phyloP scores from a whole-genome alignment of 169 alveolate genomes.

The Amoebophrya sp. region DNA sequence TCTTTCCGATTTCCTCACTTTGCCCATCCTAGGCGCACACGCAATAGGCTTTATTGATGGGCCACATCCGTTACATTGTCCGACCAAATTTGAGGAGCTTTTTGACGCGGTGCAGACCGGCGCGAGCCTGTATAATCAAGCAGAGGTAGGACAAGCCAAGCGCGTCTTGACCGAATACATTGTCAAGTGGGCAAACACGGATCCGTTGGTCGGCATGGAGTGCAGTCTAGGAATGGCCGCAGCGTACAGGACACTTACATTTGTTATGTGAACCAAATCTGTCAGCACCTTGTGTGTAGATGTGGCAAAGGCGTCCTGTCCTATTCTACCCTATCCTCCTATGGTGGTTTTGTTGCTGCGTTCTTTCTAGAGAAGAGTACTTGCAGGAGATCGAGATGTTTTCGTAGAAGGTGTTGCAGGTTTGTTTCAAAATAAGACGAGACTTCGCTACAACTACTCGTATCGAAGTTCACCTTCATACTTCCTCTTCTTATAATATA shows the following conservation, averaged over 20 bases:
- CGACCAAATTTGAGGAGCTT: background rate
- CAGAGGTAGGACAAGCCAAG: background rate
- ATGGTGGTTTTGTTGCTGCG: too few species aligned
- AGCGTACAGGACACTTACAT: slow-evolving; percentile 23
- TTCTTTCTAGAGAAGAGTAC: too few species aligned
- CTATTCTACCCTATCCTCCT: too few species aligned
- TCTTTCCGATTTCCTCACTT: background rate
- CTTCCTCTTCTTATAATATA: too few species aligned
- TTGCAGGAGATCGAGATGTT: too few species aligned
- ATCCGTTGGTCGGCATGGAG: slow-evolving; percentile 17
- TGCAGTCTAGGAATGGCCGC: slow-evolving; percentile 27
- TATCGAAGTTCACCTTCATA: too few species aligned
- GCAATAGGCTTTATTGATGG: background rate
- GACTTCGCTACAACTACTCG: too few species aligned
- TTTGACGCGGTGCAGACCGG: slow-evolving; percentile 11
- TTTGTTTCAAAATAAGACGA: too few species aligned
- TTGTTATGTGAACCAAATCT: too few species aligned
- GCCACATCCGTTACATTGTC: background rate
- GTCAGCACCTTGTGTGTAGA: too few species aligned
- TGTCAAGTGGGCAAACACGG: background rate
- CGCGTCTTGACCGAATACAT: background rate
- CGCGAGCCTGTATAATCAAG: background rate
- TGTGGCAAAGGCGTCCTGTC: too few species aligned
- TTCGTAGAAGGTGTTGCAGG: too few species aligned
- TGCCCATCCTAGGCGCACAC: background rate